Evolutionary conservation across 306 rosid genomes (phyloP).

Genomic region (Crotalaria pallida): DNA sequence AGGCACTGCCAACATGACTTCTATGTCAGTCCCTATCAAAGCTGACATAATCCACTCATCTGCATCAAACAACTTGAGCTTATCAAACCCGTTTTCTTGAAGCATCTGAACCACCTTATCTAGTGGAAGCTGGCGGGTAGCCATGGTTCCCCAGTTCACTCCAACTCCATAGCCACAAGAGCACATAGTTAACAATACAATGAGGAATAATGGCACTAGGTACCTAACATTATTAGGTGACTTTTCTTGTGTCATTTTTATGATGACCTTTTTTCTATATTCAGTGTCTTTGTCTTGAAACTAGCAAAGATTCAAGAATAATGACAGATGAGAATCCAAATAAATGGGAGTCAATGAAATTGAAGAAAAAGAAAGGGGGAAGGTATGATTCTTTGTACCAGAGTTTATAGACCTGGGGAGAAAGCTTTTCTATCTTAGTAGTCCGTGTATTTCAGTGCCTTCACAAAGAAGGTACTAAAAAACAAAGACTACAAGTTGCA

Average conservation of each 20-base stretch:
- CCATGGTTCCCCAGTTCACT: slow-evolving; percentile 95
- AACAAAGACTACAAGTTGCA: background rate
- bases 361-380: slow-evolving; percentile 26
- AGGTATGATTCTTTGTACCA: slow-evolving; percentile 16
- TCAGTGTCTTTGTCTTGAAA: slow-evolving; percentile 29
- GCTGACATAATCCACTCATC: slow-evolving; percentile 75
- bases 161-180: slow-evolving; percentile 45
- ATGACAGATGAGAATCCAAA: slow-evolving; percentile 27
- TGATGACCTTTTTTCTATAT: slow-evolving; percentile 16
- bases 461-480: slow-evolving; percentile 40
- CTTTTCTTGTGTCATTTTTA: slow-evolving; percentile 46
- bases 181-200: slow-evolving; percentile 29
- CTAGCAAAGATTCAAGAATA: slow-evolving; percentile 35
- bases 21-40: slow-evolving; percentile 64
- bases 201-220: slow-evolving; percentile 28
- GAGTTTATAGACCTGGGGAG: slow-evolving; percentile 16
- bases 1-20: slow-evolving; percentile 84
- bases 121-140: slow-evolving; percentile 65
- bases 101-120: slow-evolving; percentile 69
- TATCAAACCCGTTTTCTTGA: slow-evolving; percentile 59
- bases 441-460: slow-evolving; percentile 27
- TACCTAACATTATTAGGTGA: background rate
- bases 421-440: background rate
- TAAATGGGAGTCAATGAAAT: slow-evolving; percentile 12
- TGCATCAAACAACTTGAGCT: slow-evolving; percentile 79